A percentile compares a stretch with the other conserved stretches of the same genome.
Evolutionary conservation across 495 filamentous ascomycete species (phyloP).

Genomic region (Letharia lupina): DNA sequence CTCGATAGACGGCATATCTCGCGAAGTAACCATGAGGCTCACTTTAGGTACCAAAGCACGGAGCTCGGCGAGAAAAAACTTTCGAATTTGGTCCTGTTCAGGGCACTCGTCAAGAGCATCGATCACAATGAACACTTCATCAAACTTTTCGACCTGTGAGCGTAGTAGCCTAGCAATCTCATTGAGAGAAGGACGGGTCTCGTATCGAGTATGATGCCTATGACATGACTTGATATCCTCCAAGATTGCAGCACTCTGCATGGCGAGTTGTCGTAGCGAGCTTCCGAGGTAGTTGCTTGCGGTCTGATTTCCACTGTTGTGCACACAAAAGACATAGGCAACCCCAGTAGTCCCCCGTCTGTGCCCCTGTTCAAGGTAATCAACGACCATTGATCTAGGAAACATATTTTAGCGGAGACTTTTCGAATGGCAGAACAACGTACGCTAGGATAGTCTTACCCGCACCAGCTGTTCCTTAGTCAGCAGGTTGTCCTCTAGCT

Average conservation of each 20-base stretch:
- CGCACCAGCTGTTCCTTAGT: not conserved
- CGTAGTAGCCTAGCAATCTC: not conserved
- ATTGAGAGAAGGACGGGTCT: not conserved
- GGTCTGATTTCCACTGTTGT: conserved; percentile 6
- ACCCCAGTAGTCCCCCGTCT: not conserved
- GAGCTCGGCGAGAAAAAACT: not conserved
- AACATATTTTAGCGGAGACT: not conserved
- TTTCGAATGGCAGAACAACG: not conserved
- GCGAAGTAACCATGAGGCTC: conserved; percentile 2
- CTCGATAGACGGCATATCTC: conserved; percentile 30
- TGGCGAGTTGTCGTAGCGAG: not conserved
- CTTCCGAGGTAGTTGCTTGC: not conserved
- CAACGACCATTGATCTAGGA: not conserved
- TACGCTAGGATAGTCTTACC: conserved; percentile 1
- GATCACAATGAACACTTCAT: conserved; percentile 23
- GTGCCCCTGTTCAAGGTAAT: not conserved
- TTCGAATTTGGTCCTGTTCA: not conserved
- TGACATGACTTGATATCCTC: not conserved
- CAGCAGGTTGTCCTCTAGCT: not conserved
- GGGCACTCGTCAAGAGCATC: conserved; percentile 41
- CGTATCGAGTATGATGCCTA: not conserved
- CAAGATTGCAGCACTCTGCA: not conserved
- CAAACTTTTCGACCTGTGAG: not conserved
- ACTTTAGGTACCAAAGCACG: not conserved
- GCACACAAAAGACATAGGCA: not conserved